Evolutionary conservation across 805 yeast species (phyloP).

Genomic region (Monosporozyma unispora): DNA sequence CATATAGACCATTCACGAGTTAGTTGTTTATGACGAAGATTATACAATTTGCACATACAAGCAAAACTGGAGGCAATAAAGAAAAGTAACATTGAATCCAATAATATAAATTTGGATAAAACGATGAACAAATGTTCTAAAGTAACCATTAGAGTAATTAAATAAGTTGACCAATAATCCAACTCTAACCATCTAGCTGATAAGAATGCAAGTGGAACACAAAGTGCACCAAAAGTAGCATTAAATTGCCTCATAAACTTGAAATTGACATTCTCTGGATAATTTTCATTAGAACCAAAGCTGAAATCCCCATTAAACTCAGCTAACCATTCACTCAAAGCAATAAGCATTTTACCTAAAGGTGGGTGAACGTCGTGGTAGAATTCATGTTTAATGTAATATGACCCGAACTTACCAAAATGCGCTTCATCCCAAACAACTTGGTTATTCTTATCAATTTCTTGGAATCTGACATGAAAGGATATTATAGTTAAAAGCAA

Average conservation of each 20-base stretch:
- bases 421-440: slow-evolving; percentile 99
- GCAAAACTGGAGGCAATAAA: slow-evolving; percentile 80
- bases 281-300: slow-evolving; percentile 72
- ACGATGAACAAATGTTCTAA: slow-evolving; percentile 79
- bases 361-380: slow-evolving; percentile 98
- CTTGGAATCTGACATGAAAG: slow-evolving; percentile 66
- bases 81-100: slow-evolving; percentile 85
- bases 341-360: slow-evolving; percentile 86
- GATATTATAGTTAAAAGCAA: slow-evolving; percentile 57
- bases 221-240: slow-evolving; percentile 71
- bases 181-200: slow-evolving; percentile 73
- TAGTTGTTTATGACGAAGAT: slow-evolving; percentile 44
- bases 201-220: slow-evolving; percentile 81
- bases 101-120: slow-evolving; percentile 77
- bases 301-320: slow-evolving; percentile 84
- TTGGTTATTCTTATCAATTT: slow-evolving; percentile 57
- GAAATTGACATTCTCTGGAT: slow-evolving; percentile 70
- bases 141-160: slow-evolving; percentile 69
- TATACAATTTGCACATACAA: slow-evolving; percentile 65
- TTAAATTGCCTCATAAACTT: slow-evolving; percentile 83
- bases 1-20: slow-evolving; percentile 64
- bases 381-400: slow-evolving; percentile 78
- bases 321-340: slow-evolving; percentile 75
- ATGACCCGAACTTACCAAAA: slow-evolving; percentile 93
- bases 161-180: slow-evolving; percentile 62